phyloP scores from a whole-genome alignment of 2,329 filamentous ascomycete genomes.

The Dactylonectria macrodidyma region DNA sequence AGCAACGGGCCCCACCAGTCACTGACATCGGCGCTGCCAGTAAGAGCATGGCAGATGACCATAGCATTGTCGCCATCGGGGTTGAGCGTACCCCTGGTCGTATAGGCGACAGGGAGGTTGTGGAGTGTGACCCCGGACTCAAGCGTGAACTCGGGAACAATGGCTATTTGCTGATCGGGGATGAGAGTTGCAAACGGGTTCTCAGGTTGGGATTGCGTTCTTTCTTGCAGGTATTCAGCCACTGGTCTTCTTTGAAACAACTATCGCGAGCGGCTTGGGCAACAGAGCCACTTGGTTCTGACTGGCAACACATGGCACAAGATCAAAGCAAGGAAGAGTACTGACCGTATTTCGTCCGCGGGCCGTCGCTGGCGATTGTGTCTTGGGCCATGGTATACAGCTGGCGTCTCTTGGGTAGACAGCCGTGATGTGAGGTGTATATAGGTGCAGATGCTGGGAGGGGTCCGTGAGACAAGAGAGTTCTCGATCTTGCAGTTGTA shows the following conservation, averaged over 20 bases:
- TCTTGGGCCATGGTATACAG: constrained; percentile 46
- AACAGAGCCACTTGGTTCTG: constrained; percentile 1
- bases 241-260: constrained; percentile 56
- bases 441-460: constrained; percentile 12
- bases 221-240: constrained; percentile 78
- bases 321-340: constrained; percentile 24
- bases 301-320: neutral
- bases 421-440: constrained; percentile 13
- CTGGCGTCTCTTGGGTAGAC: constrained; percentile 30
- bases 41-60: constrained; percentile 88
- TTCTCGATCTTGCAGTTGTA: constrained; percentile 21
- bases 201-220: constrained; percentile 80
- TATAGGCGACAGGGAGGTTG: constrained; percentile 82
- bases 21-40: constrained; percentile 85
- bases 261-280: constrained; percentile 17
- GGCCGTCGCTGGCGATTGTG: constrained; percentile 34
- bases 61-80: constrained; percentile 75
- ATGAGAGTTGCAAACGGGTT: constrained; percentile 93
- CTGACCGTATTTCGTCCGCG: constrained; percentile 51
- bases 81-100: constrained; percentile 74
- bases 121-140: constrained; percentile 89
- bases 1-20: constrained; percentile 93
- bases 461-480: constrained; percentile 13
- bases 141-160: constrained; percentile 90
- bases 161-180: constrained; percentile 87